Evolutionary conservation across 371 early-diverging fungal genomes (phyloP), one percentile per base, ranked within the genome.

Genomic region (Circinella umbellata): DNA sequence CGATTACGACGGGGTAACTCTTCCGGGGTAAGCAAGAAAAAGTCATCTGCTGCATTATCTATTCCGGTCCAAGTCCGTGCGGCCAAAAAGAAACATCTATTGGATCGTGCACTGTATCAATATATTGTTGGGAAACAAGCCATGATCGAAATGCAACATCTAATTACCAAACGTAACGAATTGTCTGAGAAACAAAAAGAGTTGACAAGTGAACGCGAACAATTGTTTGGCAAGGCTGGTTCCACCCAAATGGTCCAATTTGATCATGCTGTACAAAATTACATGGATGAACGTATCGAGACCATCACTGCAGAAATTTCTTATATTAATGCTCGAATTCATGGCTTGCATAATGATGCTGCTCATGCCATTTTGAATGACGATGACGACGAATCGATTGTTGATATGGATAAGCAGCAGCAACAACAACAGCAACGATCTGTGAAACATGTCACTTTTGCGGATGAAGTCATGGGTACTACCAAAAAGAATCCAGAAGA

Each of bases 281-380:
- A 91, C 71, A 91, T 93, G 91, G 93, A 94, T 64, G 94, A 94
- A 51, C 91, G 93, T 9, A 80, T 96, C n/a, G 90, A 90, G 62
- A 87, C 90, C 38, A 89, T 96, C 39, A 92, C 91, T 48, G 89
- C 94, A 15, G 96, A 95, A 72, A 87, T 96, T 39, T 79, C 88
- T 4, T 93, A 89, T 66, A 71, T 92, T 20, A 89, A 91, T 68
- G 89, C 88, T 34, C 86, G 90, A 36, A 89, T 94, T 62, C 85
- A 87, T 39, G 88, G 88, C 17, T 79, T 91, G 20, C 89, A 92
- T 64, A 87, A 88, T n/a, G 90, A 90, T 64, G 86, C 89, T 4
- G 90, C 90, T 8, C 83, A 81, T 55, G 81, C 82, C 55, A 71
- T 77, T 0, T 80, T 79, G 89, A 86, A 74, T 76, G 79, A 75